Base-by-base conservation (phyloP, 2,329 filamentous ascomycete genomes). In the Penicillium sp. region DNA sequence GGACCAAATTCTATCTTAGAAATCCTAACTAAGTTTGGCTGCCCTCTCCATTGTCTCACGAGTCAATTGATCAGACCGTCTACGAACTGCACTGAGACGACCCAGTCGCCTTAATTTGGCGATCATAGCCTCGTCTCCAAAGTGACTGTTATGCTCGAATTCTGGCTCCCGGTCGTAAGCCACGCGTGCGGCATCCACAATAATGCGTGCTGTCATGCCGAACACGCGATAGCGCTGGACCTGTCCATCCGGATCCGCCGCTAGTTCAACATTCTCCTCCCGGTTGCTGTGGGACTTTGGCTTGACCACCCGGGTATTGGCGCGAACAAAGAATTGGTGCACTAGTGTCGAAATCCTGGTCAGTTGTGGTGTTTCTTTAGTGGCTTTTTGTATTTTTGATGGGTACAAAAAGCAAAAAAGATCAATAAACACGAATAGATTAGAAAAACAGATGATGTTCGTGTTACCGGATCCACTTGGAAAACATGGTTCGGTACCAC, bases 271-370 rank as follows among this genome's bases (percentile, higher is more conserved):
- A 29, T 65, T 67, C 31, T 71, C 69, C 8, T 70, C 69, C 25
- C n/a, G n/a, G n/a, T n/a, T n/a, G n/a, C 57, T 55, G 51, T 77
- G 75, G 69, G 84, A 74, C 40, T 69, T 55, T 57, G 57, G 70
- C 60, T 33, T 66, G 9, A 84, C 82, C 20, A 92, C 88, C 23
- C 77, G 82, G 75, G 90, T 86, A 66, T 87, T 84, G 51, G 82
- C 83, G 33, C 90, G 92, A 25, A 97, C 92, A 76, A 90, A 89
- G 76, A 97, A 97, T 75, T 93, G 92, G 75, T 97, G 93, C 81
- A 96, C 82, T 64, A 82, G 53, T 55, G 27, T 44, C 35, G 77
- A 42, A 31, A 33, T 33, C 18, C 40, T 55, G 35, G 47, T 66
- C 51, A 65, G 56, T 45, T 12, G 2, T 45, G 9, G 14, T 15